These are phyloP conservation scores for Suhomyces canberraensis DNA, from an alignment of 805 yeast species.

Conservation along the genomic window DNA sequence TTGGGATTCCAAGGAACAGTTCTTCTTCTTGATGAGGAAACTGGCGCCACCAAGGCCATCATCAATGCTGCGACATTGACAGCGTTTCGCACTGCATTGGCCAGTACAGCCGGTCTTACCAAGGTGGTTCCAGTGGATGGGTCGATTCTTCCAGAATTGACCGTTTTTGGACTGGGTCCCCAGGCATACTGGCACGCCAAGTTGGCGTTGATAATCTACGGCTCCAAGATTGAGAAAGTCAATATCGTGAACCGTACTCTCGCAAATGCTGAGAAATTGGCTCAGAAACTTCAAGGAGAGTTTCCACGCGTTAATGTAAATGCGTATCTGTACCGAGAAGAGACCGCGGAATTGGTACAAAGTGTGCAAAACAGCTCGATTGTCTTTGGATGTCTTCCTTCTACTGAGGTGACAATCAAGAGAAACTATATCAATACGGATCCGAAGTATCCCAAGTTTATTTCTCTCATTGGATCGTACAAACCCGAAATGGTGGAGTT, in stretches of 20 bases:
- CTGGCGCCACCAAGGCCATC: constrained; percentile 52
- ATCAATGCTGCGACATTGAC: constrained; percentile 58
- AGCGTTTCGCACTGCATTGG: constrained; percentile 65
- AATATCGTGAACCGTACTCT: constrained; percentile 45
- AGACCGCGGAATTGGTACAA: constrained; percentile 12
- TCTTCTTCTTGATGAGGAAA: constrained; percentile 45
- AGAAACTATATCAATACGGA: constrained; percentile 28
- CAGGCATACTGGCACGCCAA: constrained; percentile 65
- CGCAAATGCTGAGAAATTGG: constrained; percentile 36
- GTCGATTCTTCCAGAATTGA: constrained; percentile 23
- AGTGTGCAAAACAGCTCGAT: constrained; percentile 41
- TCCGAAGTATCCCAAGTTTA: constrained; percentile 30
- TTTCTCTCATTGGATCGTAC: constrained; percentile 64
- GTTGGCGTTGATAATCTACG: constrained; percentile 41
- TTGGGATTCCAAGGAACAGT: constrained; percentile 61
- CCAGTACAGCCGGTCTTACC: constrained; percentile 46
- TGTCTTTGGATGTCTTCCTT: constrained; percentile 60
- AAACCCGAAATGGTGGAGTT: constrained; percentile 67
- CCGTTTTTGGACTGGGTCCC: constrained; percentile 59
- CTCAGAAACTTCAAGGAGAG: constrained; percentile 19
- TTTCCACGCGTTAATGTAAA: constrained; percentile 25
- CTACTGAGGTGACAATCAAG: constrained; percentile 46
- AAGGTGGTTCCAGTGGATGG: constrained; percentile 22
- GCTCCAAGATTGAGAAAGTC: constrained; percentile 33
- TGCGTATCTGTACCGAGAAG: constrained; percentile 14